These are phyloP conservation scores for Saccharum officinarum DNA, from an alignment of 176 grass and related monocot genomes.

Conservation along the genomic window DNA sequence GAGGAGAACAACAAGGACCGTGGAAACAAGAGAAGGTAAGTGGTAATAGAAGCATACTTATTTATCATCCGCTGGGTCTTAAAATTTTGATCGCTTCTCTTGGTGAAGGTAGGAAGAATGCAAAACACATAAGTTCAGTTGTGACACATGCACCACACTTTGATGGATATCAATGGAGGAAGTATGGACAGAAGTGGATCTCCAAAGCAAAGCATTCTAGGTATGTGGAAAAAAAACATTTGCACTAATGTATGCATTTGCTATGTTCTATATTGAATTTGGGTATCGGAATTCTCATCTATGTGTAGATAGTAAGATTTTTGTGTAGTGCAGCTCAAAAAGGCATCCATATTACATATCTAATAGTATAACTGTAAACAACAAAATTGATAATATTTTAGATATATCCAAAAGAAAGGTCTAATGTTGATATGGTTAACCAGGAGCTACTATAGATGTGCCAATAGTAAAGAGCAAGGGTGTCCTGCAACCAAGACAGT, in stretches of 20 bases:
- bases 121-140: slow-evolving; percentile 12
- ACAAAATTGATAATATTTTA: background rate
- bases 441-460: slow-evolving; percentile 43
- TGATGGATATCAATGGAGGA: slow-evolving; percentile 41
- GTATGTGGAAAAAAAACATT: background rate
- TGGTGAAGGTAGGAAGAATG: slow-evolving; percentile 21
- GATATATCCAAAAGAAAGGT: background rate
- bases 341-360: background rate
- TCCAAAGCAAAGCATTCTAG: slow-evolving; percentile 27
- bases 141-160: slow-evolving; percentile 19
- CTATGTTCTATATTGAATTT: background rate
- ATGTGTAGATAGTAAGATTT: background rate
- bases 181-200: slow-evolving; percentile 44
- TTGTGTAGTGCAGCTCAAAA: background rate
- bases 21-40: slow-evolving; percentile 29
- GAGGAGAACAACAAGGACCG: background rate
- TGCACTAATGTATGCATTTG: background rate
- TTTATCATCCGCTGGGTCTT: background rate
- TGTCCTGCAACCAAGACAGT: slow-evolving; percentile 31
- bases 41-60: background rate
- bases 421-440: background rate
- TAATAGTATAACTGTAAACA: background rate
- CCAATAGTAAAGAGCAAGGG: slow-evolving; percentile 18
- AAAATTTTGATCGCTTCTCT: background rate
- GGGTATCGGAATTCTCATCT: background rate